Evolutionary conservation across 2,329 filamentous ascomycete genomes (phyloP).

Genomic region (Xylariales sp.): DNA sequence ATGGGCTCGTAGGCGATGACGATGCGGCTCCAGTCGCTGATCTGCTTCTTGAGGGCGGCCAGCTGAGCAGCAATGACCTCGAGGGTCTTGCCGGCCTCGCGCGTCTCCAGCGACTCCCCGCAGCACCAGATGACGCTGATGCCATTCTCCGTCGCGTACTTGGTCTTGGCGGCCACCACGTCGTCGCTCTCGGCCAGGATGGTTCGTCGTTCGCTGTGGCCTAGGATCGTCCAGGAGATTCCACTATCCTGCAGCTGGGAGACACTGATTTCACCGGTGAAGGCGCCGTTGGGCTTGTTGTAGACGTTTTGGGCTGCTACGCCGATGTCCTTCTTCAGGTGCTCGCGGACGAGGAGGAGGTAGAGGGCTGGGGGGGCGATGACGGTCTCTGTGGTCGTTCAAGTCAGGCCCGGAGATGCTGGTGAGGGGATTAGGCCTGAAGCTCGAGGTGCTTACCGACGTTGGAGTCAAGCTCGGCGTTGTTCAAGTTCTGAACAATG

Average conservation of each 20-base stretch:
- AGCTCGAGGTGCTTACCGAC: no score
- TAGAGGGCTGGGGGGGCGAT: constrained; percentile 88
- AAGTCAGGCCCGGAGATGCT: no score
- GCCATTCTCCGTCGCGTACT: constrained; percentile 82
- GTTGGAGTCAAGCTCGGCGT: constrained; percentile 72
- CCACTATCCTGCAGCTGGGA: constrained; percentile 83
- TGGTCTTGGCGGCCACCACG: constrained; percentile 89
- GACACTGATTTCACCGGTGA: constrained; percentile 93
- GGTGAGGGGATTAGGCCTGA: neutral
- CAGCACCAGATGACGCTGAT: constrained; percentile 94
- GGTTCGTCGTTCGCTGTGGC: constrained; percentile 91
- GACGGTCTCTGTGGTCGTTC: constrained; percentile 71
- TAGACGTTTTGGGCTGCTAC: constrained; percentile 96
- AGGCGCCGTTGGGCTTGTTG: constrained; percentile 94
- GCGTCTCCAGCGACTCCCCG: constrained; percentile 90
- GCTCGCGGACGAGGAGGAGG: constrained; percentile 79
- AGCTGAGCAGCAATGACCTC: constrained; percentile 83
- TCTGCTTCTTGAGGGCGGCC: constrained; percentile 69
- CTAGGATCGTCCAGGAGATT: constrained; percentile 86
- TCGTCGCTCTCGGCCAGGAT: constrained; percentile 82
- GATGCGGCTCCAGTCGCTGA: constrained; percentile 86
- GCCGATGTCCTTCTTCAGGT: constrained; percentile 69
- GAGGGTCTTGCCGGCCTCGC: constrained; percentile 80
- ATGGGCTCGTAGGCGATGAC: constrained; percentile 99
- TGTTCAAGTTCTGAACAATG: constrained; percentile 86